These are phyloP conservation scores for Fragilaria radians DNA, from an alignment of 108 stramenopile species.

Conservation along the genomic window DNA sequence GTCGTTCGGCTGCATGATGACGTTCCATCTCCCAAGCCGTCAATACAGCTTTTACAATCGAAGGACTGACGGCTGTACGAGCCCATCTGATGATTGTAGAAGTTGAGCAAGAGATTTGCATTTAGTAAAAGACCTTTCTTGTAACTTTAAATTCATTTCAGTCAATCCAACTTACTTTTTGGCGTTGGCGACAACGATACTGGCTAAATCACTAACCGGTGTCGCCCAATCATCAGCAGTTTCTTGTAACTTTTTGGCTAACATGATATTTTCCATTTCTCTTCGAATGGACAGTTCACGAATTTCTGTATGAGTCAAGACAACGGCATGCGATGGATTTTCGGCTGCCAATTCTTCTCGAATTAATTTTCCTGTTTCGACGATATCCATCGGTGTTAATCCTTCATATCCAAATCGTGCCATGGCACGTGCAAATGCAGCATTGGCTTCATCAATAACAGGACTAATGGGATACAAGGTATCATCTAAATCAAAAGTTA, in stretches of 20 bases:
- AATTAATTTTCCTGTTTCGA: slow-evolving; percentile 51
- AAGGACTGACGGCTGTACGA: slow-evolving; percentile 53
- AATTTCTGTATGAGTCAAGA: slow-evolving; percentile 74
- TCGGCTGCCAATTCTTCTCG: slow-evolving; percentile 50
- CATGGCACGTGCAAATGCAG: slow-evolving; percentile 68
- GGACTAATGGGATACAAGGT: slow-evolving; percentile 72
- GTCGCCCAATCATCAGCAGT: slow-evolving; percentile 86
- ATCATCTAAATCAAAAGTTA: slow-evolving; percentile 88
- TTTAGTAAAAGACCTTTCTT: neutral
- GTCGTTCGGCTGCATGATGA: slow-evolving; percentile 84
- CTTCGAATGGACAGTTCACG: slow-evolving; percentile 67
- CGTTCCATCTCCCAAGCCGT: slow-evolving; percentile 86
- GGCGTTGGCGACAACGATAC: slow-evolving; percentile 51
- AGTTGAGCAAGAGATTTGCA: neutral
- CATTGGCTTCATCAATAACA: slow-evolving; percentile 70
- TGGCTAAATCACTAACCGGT: slow-evolving; percentile 44
- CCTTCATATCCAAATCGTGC: slow-evolving; percentile 51
- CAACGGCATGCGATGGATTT: slow-evolving; percentile 52
- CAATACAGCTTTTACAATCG: slow-evolving; percentile 68
- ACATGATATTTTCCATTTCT: slow-evolving; percentile 73
- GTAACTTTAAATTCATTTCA: neutral
- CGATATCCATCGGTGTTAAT: slow-evolving; percentile 66
- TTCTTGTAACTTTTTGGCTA: slow-evolving; percentile 57
- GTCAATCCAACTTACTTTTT: slow-evolving; percentile 44
- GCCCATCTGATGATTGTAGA: slow-evolving; percentile 48